Evolutionary conservation across 2,329 filamentous ascomycete species (phyloP).

Genomic region (Diaporthe vexans): DNA sequence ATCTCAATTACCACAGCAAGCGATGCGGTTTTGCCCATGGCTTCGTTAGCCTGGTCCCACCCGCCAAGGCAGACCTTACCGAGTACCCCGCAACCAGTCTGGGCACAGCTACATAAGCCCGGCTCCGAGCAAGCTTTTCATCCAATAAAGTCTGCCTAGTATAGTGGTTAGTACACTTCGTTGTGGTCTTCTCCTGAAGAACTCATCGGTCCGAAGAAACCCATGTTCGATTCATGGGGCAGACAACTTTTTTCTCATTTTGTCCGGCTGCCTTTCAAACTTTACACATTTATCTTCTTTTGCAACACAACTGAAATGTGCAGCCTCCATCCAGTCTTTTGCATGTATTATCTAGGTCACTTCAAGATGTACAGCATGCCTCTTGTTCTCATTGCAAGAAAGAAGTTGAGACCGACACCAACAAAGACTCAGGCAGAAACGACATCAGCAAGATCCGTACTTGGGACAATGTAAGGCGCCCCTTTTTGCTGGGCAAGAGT

Average conservation of each 20-base stretch:
- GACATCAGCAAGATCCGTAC: slow-evolving; percentile 50
- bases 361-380: not conserved
- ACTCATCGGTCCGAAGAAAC: slow-evolving; percentile 31
- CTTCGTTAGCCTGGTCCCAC: no score
- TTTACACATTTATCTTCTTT: not conserved
- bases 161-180: slow-evolving; percentile 35
- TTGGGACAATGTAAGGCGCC: slow-evolving; percentile 49
- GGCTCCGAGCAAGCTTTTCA: fast-evolving
- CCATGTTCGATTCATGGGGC: slow-evolving; percentile 35
- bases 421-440: slow-evolving; percentile 4
- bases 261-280: fast-evolving
- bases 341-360: not conserved
- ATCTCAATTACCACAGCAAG: not conserved
- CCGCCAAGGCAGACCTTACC: not conserved
- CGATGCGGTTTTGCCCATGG: not conserved
- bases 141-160: slow-evolving; percentile 14
- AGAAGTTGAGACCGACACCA: fast-evolving
- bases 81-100: not conserved
- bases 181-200: slow-evolving; percentile 29
- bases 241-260: not conserved
- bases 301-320: not conserved
- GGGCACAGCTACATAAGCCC: not conserved
- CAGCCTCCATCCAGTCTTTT: not conserved
- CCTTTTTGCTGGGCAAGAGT: slow-evolving; percentile 52
- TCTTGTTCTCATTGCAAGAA: not conserved